Base-by-base conservation (phyloP, 2,329 filamentous ascomycete species). In the Ciborinia camelliae region DNA sequence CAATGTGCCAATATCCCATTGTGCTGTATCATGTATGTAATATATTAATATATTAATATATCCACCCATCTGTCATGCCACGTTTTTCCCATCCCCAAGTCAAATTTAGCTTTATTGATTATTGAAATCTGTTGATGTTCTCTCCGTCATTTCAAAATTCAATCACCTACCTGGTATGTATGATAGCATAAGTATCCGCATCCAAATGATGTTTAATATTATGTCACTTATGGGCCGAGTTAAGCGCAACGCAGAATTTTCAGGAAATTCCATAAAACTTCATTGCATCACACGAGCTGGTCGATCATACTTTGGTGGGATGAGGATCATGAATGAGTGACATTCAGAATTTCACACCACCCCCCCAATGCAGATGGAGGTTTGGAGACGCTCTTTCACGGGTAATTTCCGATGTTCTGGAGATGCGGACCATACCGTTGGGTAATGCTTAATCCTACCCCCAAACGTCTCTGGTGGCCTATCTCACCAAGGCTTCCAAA, bases 361-460 rank as follows among this genome's bases (percentile, higher is more conserved):
- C n/a, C n/a, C 23, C 39, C 39, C 41, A 58, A 58, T 0, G 18
- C 35, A 47, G 30, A 15, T 12, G 15, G 28, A 47, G 41, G 4
- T 45, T 9, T n/a, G 28, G 41, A 58, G 41, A 14, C 20, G 54
- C 54, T 20, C n/a, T 45, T 57, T 57, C 54, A 57, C 39, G 20
- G 39, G 12, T 54, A 54, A 14, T 45, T 57, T 43, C 54, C 54
- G 39, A 43, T 45, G 54, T 15, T 23, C 20, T 45, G 39, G 54
- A 57, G 54, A 45, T 28, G 54, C 54, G 54, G 54, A 43, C 54
- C 54, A 23, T 23, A 32, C 54, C 45, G 54, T 18, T 57, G 54
- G 54, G 54, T 57, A 57, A 57, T 57, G 26, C 39, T 32, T 18
- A 57, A 45, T 32, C 39, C 37, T 57, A 32, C 7, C 35, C 51